These are phyloP conservation scores for Mycena rebaudengoi DNA, from an alignment of 768 basidiomycete genomes.

Conservation along the genomic window DNA sequence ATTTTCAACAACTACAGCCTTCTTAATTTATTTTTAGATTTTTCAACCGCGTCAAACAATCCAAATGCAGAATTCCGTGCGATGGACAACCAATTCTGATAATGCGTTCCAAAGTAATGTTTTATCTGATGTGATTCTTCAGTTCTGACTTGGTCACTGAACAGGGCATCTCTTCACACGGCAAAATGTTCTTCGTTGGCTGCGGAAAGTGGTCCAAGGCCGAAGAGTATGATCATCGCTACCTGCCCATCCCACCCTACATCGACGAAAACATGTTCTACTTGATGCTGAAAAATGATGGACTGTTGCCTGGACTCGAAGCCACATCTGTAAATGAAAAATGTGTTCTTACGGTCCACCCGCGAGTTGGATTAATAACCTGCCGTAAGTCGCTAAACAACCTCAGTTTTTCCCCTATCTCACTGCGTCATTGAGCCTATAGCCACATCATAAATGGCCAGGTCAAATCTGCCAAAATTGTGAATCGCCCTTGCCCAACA, in stretches of 20 bases:
- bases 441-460: not conserved
- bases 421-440: not conserved
- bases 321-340: not conserved
- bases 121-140: not conserved
- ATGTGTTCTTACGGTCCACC: conserved; percentile 8
- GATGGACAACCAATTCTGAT: not conserved
- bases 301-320: not conserved
- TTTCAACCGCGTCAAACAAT: not conserved
- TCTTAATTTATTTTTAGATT: not conserved
- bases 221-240: not conserved
- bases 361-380: not conserved
- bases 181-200: conserved; percentile 1
- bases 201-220: not conserved
- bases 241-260: not conserved
- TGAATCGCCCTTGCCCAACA: not conserved
- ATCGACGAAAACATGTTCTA: not conserved
- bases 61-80: conserved; percentile 5
- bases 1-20: not conserved
- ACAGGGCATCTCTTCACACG: not conserved
- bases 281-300: not conserved
- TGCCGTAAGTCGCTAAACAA: too few species aligned
- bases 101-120: not conserved
- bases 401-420: too few species aligned
- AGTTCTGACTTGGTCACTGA: not conserved
- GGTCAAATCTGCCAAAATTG: not conserved